Conservation (phyloP, 1,139 yeast species). For the Saccharomyces hybrid region DNA sequence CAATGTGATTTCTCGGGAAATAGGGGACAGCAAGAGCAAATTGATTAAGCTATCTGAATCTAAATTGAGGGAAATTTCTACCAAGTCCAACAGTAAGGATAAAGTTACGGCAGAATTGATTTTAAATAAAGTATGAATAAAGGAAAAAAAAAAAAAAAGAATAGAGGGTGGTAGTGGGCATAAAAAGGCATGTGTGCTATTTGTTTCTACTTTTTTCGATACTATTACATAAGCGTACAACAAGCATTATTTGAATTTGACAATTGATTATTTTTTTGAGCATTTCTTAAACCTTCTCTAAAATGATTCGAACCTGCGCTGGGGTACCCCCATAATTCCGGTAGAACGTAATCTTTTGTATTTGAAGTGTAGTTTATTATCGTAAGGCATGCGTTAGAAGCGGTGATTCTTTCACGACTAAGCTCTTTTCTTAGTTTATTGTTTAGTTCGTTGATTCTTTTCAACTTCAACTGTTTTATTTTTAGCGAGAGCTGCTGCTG, state of each 20-base stretch:
- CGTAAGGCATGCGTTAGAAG: slow-evolving; percentile 56
- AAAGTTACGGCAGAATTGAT: slow-evolving; percentile 15
- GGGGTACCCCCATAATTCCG: slow-evolving; percentile 45
- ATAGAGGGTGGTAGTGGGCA: background rate
- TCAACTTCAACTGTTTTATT: slow-evolving; percentile 44
- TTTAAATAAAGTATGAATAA: slow-evolving; percentile 2
- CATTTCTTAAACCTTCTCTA: slow-evolving; percentile 12
- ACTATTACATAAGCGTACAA: slow-evolving; percentile 7
- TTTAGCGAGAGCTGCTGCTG: slow-evolving; percentile 23
- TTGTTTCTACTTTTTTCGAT: background rate
- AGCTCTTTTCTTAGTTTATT: slow-evolving; percentile 47
- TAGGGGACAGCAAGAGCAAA: slow-evolving; percentile 21
- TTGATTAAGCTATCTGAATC: slow-evolving; percentile 32
- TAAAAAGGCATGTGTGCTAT: background rate
- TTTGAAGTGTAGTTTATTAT: slow-evolving; percentile 39
- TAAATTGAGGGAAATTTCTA: slow-evolving; percentile 33
- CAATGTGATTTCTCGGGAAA: slow-evolving; percentile 35
- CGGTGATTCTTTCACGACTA: slow-evolving; percentile 53
- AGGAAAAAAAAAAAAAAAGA: background rate
- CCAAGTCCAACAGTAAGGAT: slow-evolving; percentile 29
- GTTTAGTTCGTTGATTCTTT: slow-evolving; percentile 57
- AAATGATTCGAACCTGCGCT: slow-evolving; percentile 44
- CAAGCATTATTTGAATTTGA: slow-evolving; percentile 5
- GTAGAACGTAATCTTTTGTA: slow-evolving; percentile 47
- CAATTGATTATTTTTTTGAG: background rate